Conservation (phyloP, 805 yeast species). For the Metschnikowia reukaufii region DNA sequence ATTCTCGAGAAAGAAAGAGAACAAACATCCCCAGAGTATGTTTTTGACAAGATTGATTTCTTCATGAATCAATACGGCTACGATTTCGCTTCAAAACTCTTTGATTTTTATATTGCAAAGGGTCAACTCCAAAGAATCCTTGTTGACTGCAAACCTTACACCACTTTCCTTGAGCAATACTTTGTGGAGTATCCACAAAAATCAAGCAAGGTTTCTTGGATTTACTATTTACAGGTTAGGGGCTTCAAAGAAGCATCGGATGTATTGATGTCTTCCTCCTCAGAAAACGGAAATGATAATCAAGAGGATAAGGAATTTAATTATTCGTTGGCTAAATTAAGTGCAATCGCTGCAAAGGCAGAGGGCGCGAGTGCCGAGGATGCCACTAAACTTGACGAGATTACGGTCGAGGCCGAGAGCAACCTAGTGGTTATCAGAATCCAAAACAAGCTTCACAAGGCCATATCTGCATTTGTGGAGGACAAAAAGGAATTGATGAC, state of each 20-base stretch:
- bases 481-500: conserved; percentile 27
- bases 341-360: conserved; percentile 47
- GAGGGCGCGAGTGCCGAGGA: conserved; percentile 5
- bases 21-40: conserved; percentile 19
- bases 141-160: conserved; percentile 54
- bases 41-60: conserved; percentile 36
- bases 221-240: conserved; percentile 54
- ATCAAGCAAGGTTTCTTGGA: conserved; percentile 68
- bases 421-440: conserved; percentile 49
- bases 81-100: conserved; percentile 65
- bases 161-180: conserved; percentile 50
- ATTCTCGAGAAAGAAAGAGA: conserved; percentile 38
- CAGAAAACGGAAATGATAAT: conserved; percentile 36
- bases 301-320: conserved; percentile 52
- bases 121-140: conserved; percentile 56
- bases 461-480: conserved; percentile 24
- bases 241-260: conserved; percentile 52
- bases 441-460: conserved; percentile 40
- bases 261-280: conserved; percentile 44
- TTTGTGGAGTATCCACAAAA: conserved; percentile 43
- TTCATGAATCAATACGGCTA: conserved; percentile 66
- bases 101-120: conserved; percentile 53
- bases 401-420: conserved; percentile 44
- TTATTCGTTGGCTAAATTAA: conserved; percentile 70
- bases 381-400: conserved; percentile 10